phyloP scores from a whole-genome alignment of 352 stramenopile genomes.

The Thalassiosira mediterranea region DNA sequence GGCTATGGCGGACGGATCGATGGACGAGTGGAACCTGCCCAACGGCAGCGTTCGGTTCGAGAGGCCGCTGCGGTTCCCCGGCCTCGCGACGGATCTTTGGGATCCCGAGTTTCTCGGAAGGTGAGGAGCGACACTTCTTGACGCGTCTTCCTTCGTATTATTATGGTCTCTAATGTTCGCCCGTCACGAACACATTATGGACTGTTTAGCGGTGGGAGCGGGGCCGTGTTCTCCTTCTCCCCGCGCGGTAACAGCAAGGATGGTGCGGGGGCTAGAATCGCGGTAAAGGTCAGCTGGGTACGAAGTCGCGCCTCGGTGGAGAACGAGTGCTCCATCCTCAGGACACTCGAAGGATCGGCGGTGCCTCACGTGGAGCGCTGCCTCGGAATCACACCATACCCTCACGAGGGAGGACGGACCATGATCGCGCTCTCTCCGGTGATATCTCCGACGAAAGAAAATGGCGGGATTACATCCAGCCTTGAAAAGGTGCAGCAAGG shows the following conservation, averaged over 20 bases:
- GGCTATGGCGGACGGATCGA: neutral
- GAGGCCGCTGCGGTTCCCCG: conserved; percentile 11
- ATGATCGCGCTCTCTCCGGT: conserved; percentile 66
- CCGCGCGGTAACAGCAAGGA: neutral
- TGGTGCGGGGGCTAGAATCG: conserved; percentile 22
- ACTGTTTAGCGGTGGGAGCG: conserved; percentile 52
- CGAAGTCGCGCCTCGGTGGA: conserved; percentile 56
- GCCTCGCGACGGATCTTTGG: conserved; percentile 17
- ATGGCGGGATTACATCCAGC: conserved; percentile 46
- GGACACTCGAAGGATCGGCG: conserved; percentile 38
- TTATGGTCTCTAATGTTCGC: conserved; percentile 5
- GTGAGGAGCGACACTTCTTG: conserved; percentile 18
- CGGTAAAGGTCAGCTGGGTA: conserved; percentile 76
- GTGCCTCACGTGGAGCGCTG: conserved; percentile 59
- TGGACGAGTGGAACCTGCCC: conserved; percentile 27
- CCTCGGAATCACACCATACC: conserved; percentile 48
- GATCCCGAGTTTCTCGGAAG: conserved; percentile 51
- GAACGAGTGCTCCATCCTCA: conserved; percentile 66
- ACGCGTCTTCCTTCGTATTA: neutral
- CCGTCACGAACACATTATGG: conserved; percentile 6
- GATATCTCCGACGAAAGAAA: conserved; percentile 14
- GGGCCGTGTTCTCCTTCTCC: conserved; percentile 64
- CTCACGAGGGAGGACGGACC: conserved; percentile 40
- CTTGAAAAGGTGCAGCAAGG: conserved; percentile 35
- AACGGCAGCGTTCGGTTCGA: conserved; percentile 45